Base-by-base conservation (phyloP, 2,329 filamentous ascomycete genomes). In the Alternaria burnsii region DNA sequence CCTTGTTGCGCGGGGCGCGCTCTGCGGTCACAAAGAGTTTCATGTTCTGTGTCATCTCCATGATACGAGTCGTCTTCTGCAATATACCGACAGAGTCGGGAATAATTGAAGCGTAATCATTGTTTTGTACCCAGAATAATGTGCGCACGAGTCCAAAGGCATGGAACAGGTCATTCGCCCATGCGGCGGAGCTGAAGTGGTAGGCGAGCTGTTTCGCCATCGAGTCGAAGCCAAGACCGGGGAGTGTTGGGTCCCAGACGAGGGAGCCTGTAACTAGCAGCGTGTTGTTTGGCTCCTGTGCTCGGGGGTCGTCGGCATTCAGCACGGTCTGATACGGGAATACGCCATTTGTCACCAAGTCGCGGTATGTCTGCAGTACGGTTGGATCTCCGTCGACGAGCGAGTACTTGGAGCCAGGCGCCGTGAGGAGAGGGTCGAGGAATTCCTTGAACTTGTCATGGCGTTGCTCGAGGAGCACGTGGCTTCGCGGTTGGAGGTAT, bases 391-490 rank as follows among this genome's bases (percentile, higher is more conserved):
- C 67, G 20, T 53, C 26, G 1, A 78, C 78, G 60, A 75, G 89
- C 55, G 46, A 91, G 71, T 82, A 84, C 34, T 59, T 80, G 5
- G 82, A 82, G n/a, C 67, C 71, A 4, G 76, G 76, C 34, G 73
- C 60, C 0, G 80, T 70, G 28, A 82, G 53, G 1, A 83, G 71
- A 9, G 80, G 81, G 24, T 78, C 71, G 24, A 97, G 86, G 61
- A 89, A 87, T 0, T 86, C 81, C 1, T 79, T 64, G 75, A 91
- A 94, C 4, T 85, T 70, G 0, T 82, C 78, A 3, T 79, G 76
- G 34, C 91, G 86, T 3, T 89, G 88, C 72, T 98, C 94, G 78
- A 97, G 84, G 42, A 99, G 83, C 44, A 97, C 81, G 80, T 99
- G 95, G 5, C 87, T 89, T 58, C 93, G 88, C 5, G 94, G 94